Base-by-base conservation (phyloP, 441 rosid genomes). In the Eruca vesicaria region DNA sequence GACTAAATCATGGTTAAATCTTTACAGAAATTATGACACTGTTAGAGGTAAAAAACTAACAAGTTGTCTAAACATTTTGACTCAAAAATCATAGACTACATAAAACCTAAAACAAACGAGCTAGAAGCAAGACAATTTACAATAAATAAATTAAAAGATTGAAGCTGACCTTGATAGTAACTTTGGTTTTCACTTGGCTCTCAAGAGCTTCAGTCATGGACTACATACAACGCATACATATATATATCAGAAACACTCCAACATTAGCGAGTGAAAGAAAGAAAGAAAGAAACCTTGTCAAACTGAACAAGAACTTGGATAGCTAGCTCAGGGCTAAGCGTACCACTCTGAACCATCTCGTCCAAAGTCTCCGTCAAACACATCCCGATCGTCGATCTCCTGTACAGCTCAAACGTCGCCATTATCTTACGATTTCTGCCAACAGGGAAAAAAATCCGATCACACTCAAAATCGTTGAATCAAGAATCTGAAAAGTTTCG, bases 331-430 rank as follows among this genome's bases (percentile, higher is more conserved):
- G 98, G 99, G 78, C 85, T 89, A 48, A 96, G 92, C 72, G 96
- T 89, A 62, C 98, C 92, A 71, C 71, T 89, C 69, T 82, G 86
- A 71, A 96, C 98, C 99, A 96, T 96, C 87, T 96, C 99, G 48
- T 96, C 98, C 52, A 96, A 79, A 21, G 97, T 89, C 84, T 96
- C 98, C 63, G 97, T 93, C 86, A 96, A 69, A 82, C 99, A 93
- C 98, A 92, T 93, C 58, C 98, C 98, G 73, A 96, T 92, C 69
- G 99, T 89, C 62, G 99, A 96, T 72, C 94, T 86, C 80, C 99
- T 84, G 77, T 96, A 94, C 19, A 96, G 86, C 91, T 96, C 98
- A 80, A 94, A 96, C 75, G 98, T 91, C 79, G 93, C 97, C 98
- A 92, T 96, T 77, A 18, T 70, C 21, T 23, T 78, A 73, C 85